These are phyloP conservation scores for Suillus lakei DNA, from an alignment of 768 basidiomycete species.

Conservation along the genomic window DNA sequence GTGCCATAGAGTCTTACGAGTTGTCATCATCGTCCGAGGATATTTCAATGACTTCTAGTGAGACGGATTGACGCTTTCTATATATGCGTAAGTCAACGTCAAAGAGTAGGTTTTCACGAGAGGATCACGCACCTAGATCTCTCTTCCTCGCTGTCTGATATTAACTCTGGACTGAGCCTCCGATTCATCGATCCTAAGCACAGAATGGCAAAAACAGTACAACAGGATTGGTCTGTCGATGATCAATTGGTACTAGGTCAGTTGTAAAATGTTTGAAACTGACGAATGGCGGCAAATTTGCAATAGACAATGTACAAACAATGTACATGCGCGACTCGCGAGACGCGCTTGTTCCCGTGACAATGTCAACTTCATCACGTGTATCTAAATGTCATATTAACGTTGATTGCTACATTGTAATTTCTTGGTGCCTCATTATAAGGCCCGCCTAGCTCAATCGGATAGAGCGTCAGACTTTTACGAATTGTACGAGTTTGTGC, in stretches of 20 bases:
- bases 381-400: neutral
- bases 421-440: neutral
- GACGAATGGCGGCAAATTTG: neutral
- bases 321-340: neutral
- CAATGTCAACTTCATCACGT: conserved; percentile 4
- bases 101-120: conserved; percentile 3
- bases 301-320: neutral
- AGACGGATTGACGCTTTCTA: conserved; percentile 7
- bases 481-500: conserved; percentile 31
- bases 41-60: conserved; percentile 55
- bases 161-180: conserved; percentile 32
- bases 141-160: conserved; percentile 58
- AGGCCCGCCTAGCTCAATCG: conserved; percentile 56
- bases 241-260: neutral
- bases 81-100: neutral
- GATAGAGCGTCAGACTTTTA: conserved; percentile 64
- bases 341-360: conserved; percentile 10
- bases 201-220: neutral
- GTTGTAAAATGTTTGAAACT: neutral
- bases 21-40: conserved; percentile 50
- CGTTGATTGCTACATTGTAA: too few relatives aligned
- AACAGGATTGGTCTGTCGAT: too few relatives aligned
- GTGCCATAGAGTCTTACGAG: conserved; percentile 27
- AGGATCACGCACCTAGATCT: conserved; percentile 30
- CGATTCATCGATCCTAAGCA: neutral